Conservation (phyloP, 2,329 filamentous ascomycete species). For the Phyllosticta citribraziliensis region DNA sequence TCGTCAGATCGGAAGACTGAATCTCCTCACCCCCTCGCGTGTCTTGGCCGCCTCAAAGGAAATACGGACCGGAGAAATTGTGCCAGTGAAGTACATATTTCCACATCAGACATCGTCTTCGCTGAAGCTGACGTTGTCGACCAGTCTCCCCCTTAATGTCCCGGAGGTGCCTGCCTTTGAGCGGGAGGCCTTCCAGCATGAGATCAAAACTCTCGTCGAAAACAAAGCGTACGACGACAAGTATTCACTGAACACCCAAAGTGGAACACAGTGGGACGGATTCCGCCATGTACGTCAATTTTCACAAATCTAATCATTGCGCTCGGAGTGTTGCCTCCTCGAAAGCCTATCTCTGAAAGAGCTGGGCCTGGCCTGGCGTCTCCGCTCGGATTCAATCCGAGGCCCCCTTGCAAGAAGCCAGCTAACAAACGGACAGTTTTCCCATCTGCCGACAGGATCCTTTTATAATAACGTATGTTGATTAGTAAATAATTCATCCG, state of each 20-base stretch:
- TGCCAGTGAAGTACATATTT: constrained; percentile 40
- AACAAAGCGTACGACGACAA: constrained; percentile 33
- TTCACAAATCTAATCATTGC: background rate
- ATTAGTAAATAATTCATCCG: background rate
- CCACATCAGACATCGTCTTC: background rate
- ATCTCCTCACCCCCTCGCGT: constrained; percentile 46
- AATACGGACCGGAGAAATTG: constrained; percentile 46
- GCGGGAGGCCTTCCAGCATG: constrained; percentile 44
- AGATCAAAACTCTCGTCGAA: constrained; percentile 37
- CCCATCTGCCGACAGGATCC: constrained; percentile 26
- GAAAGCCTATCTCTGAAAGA: too few relatives aligned
- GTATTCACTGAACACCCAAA: constrained; percentile 35
- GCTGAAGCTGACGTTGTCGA: background rate
- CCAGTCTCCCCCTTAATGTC: constrained; percentile 42
- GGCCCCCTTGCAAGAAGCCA: background rate
- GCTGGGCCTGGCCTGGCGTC: too few relatives aligned
- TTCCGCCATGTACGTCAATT: constrained; percentile 27
- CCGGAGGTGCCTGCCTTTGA: constrained; percentile 44
- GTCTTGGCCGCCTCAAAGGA: constrained; percentile 45
- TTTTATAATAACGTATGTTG: constrained; percentile 33
- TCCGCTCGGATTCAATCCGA: background rate
- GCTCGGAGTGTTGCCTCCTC: too few relatives aligned
- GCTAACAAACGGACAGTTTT: constrained; percentile 19
- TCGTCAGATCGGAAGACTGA: constrained; percentile 39
- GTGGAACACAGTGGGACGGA: constrained; percentile 37